Evolutionary conservation across 257 asterid genomes (phyloP).

Genomic region (Lithospermum erythrorhizon): DNA sequence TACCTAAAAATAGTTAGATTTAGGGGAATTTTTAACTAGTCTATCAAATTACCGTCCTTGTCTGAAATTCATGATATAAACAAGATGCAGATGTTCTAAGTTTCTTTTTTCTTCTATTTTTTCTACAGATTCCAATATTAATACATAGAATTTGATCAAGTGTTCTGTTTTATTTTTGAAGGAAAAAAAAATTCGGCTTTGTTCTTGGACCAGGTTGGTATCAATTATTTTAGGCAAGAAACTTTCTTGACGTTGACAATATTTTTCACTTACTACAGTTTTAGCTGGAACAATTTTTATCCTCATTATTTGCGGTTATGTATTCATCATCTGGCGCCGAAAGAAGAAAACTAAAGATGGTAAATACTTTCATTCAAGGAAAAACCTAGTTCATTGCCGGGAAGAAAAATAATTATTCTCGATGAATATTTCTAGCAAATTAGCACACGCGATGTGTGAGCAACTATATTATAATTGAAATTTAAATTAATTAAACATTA

Average conservation of each 20-base stretch:
- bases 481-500: no score
- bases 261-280: slow-evolving; percentile 18
- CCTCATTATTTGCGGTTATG: slow-evolving; percentile 1
- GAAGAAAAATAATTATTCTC: no score
- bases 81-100: background rate
- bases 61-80: no score
- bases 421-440: no score
- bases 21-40: no score
- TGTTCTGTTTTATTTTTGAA: background rate
- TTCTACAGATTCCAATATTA: no score
- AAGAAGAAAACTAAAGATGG: slow-evolving; percentile 20
- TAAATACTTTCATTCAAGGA: slow-evolving; percentile 24
- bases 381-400: no score
- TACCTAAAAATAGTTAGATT: no score
- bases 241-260: background rate
- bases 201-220: background rate
- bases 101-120: background rate
- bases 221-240: background rate
- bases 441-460: no score
- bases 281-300: slow-evolving; percentile 24
- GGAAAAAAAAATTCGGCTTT: background rate
- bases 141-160: no score
- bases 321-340: slow-evolving; percentile 15
- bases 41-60: background rate
- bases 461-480: no score